Percentiles rank a stretch among this genome's conserved stretches.
These are phyloP conservation scores for Russula lepida DNA, from an alignment of 768 basidiomycete genomes.

Conservation along the genomic window DNA sequence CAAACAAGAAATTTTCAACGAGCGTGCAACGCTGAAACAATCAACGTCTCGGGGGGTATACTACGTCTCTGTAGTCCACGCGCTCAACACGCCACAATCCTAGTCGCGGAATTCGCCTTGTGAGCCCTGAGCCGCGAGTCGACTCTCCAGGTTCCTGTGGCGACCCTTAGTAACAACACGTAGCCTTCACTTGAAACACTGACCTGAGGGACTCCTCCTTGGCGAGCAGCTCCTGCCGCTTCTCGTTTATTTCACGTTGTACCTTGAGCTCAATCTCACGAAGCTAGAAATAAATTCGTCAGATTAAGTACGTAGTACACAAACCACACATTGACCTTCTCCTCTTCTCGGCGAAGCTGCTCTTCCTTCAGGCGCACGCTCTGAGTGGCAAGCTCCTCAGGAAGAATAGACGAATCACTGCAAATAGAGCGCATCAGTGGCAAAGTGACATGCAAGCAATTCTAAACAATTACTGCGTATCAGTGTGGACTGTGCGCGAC, in stretches of 20 bases:
- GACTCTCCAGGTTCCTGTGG: conserved; percentile 76
- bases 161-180: neutral
- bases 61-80: conserved; percentile 9
- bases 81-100: conserved; percentile 19
- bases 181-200: conserved; percentile 18
- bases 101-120: conserved; percentile 71
- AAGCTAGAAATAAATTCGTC: conserved; percentile 40
- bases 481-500: conserved; percentile 78
- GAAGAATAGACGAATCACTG: conserved; percentile 84
- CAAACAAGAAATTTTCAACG: conserved; percentile 2
- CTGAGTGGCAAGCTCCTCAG: conserved; percentile 95
- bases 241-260: conserved; percentile 96
- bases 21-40: neutral
- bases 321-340: conserved; percentile 51
- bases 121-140: conserved; percentile 82
- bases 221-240: conserved; percentile 90
- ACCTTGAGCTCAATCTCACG: conserved; percentile 98
- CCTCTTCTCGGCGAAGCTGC: conserved; percentile 92
- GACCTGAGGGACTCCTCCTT: conserved; percentile 92
- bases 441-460: neutral
- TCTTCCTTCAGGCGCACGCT: conserved; percentile 98
- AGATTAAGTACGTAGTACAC: conserved; percentile 3
- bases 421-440: conserved; percentile 22
- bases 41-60: conserved; percentile 25
- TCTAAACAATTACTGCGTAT: conserved; percentile 49